Evolutionary conservation across 805 yeast genomes (phyloP).

Genomic region (Candida nonsorbophila): DNA sequence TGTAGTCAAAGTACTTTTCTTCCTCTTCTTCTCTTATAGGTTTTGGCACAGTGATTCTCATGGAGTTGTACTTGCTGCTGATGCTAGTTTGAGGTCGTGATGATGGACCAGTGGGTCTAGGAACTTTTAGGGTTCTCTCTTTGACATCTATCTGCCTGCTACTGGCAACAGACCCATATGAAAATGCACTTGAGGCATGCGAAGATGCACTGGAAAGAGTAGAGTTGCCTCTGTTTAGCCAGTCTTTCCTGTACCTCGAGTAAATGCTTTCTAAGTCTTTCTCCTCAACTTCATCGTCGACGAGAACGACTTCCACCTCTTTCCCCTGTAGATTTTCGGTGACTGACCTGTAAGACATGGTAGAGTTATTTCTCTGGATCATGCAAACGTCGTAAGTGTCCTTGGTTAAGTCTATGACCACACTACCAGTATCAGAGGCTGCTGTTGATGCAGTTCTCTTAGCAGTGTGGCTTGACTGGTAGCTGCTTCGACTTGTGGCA

Average conservation of each 20-base stretch:
- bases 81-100: slow-evolving; percentile 4
- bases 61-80: slow-evolving; percentile 13
- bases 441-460: slow-evolving; percentile 20
- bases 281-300: slow-evolving; percentile 31
- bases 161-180: slow-evolving; percentile 15
- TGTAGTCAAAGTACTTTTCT: slow-evolving; percentile 30
- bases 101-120: slow-evolving; percentile 2
- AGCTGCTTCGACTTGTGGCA: slow-evolving; percentile 16
- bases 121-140: too few species aligned
- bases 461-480: slow-evolving; percentile 21
- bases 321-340: slow-evolving; percentile 35
- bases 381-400: slow-evolving; percentile 34
- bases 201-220: slow-evolving; percentile 13
- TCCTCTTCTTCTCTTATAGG: slow-evolving; percentile 6
- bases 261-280: slow-evolving; percentile 33
- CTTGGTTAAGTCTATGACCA: slow-evolving; percentile 36
- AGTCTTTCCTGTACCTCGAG: slow-evolving; percentile 30
- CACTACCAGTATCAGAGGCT: slow-evolving; percentile 30
- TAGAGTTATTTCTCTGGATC: slow-evolving; percentile 29
- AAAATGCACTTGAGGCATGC: slow-evolving; percentile 9
- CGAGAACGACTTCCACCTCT: slow-evolving; percentile 38
- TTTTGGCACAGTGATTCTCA: slow-evolving; percentile 7
- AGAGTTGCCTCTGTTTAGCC: slow-evolving; percentile 22
- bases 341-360: slow-evolving; percentile 32
- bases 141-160: slow-evolving; percentile 12